These are phyloP conservation scores for Russula earlei DNA, from an alignment of 768 basidiomycete genomes.

Conservation along the genomic window DNA sequence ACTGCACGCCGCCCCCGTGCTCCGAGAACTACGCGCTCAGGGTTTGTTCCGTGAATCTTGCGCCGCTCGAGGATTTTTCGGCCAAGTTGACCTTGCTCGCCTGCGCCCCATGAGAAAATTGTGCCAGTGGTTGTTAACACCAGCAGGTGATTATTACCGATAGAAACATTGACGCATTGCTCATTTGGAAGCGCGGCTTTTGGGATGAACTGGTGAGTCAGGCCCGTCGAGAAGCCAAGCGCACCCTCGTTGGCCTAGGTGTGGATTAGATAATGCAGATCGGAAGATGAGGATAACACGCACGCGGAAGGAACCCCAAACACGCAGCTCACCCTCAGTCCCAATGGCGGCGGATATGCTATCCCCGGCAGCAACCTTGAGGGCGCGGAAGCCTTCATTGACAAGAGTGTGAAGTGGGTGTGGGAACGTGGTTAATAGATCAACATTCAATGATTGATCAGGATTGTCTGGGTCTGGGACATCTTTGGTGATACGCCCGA, in stretches of 20 bases:
- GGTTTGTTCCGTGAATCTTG: slow-evolving; percentile 81
- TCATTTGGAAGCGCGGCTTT: slow-evolving; percentile 51
- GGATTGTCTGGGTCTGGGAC: slow-evolving; percentile 51
- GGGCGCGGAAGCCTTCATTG: slow-evolving; percentile 77
- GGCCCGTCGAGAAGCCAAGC: slow-evolving; percentile 70
- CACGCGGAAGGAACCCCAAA: slow-evolving; percentile 89
- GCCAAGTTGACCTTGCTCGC: slow-evolving; percentile 86
- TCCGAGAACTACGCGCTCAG: slow-evolving; percentile 78
- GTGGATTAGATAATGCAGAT: slow-evolving; percentile 2
- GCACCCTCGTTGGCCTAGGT: slow-evolving; percentile 64
- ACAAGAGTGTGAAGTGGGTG: slow-evolving; percentile 59
- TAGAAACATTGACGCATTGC: slow-evolving; percentile 64
- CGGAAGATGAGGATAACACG: slow-evolving; percentile 22
- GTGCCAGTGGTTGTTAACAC: slow-evolving; percentile 83
- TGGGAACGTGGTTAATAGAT: slow-evolving; percentile 44
- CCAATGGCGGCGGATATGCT: slow-evolving; percentile 82
- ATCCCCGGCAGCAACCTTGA: slow-evolving; percentile 77
- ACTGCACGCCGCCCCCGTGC: slow-evolving; percentile 54
- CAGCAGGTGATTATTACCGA: slow-evolving; percentile 84
- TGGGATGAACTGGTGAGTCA: slow-evolving; percentile 60
- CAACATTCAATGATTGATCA: slow-evolving; percentile 45
- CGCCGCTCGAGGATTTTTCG: slow-evolving; percentile 82
- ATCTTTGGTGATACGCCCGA: slow-evolving; percentile 66
- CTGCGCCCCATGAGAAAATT: slow-evolving; percentile 85
- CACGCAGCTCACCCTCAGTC: slow-evolving; percentile 67